phyloP scores from a whole-genome alignment of 345 rosid genomes.

The Moringa oleifera region DNA sequence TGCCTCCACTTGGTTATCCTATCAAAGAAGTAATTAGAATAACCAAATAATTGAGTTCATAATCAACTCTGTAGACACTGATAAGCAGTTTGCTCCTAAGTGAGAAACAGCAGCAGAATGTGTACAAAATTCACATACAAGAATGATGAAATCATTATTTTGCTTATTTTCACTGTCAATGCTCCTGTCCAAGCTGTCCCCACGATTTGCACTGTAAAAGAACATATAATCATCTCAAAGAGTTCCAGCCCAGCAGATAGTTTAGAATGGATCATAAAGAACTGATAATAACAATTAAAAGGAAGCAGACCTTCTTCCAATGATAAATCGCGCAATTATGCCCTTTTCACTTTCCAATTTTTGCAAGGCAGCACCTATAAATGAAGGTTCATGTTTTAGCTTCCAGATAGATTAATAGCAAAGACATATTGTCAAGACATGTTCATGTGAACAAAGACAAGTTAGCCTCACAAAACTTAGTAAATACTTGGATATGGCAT shows the following conservation, averaged over 20 bases:
- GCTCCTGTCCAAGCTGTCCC: slow-evolving; percentile 51
- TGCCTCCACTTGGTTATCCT: slow-evolving; percentile 69
- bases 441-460: too few relatives aligned
- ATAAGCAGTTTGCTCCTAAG: slow-evolving; percentile 3
- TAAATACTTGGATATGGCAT: too few relatives aligned
- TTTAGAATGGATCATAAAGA: slow-evolving; percentile 5
- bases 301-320: slow-evolving; percentile 76
- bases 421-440: not conserved
- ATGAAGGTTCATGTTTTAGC: slow-evolving; percentile 1
- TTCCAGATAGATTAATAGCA: slow-evolving; percentile 4
- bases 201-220: slow-evolving; percentile 57
- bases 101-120: slow-evolving; percentile 2
- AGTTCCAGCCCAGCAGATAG: slow-evolving; percentile 8
- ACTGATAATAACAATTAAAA: slow-evolving; percentile 2
- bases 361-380: slow-evolving; percentile 52
- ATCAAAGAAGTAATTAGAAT: slow-evolving; percentile 10
- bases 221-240: slow-evolving; percentile 10
- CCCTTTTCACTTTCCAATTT: slow-evolving; percentile 69
- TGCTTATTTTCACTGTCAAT: slow-evolving; percentile 66
- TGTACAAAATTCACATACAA: slow-evolving; percentile 38
- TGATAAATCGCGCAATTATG: slow-evolving; percentile 69
- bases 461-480: too few relatives aligned
- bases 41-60: slow-evolving; percentile 12
- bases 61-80: slow-evolving; percentile 1
- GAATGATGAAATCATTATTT: slow-evolving; percentile 58